Percentiles rank a stretch among this genome's conserved stretches.
Evolutionary conservation across 306 rosid species (phyloP).

Genomic region (Hippophae gyantsensis): DNA sequence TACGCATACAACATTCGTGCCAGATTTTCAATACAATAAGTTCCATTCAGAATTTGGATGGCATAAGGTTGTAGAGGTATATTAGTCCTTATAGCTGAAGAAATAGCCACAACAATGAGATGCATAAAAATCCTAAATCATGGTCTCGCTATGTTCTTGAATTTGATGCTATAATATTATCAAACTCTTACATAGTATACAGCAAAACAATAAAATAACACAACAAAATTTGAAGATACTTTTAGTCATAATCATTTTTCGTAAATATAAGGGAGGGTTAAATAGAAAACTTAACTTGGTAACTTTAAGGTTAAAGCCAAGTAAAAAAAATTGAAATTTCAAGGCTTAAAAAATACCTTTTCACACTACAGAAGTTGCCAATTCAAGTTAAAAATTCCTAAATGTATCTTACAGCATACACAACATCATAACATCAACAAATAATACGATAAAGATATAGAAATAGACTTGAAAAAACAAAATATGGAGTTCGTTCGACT

Average conservation of each 20-base stretch:
- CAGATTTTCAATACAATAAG: too few species aligned
- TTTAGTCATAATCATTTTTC: background rate
- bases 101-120: too few species aligned
- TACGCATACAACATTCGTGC: too few species aligned
- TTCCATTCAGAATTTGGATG: too few species aligned
- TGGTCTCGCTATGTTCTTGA: too few species aligned
- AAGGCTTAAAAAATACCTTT: conserved; percentile 10
- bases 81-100: too few species aligned
- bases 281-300: background rate
- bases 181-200: too few species aligned
- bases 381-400: conserved; percentile 4
- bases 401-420: conserved; percentile 8
- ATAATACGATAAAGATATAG: conserved; percentile 3
- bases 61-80: too few species aligned
- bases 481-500: conserved; percentile 20
- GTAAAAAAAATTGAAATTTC: background rate
- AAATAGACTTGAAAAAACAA: conserved; percentile 14
- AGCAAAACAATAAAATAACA: too few species aligned
- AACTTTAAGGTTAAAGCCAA: background rate
- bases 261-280: too few species aligned
- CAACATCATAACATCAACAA: conserved; percentile 6
- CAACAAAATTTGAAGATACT: too few species aligned
- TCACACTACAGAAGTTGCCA: conserved; percentile 8
- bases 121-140: too few species aligned
- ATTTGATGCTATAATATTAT: background rate